These are phyloP conservation scores for Nepenthes alata DNA, from an alignment of 179 eudicot species.

Conservation along the genomic window DNA sequence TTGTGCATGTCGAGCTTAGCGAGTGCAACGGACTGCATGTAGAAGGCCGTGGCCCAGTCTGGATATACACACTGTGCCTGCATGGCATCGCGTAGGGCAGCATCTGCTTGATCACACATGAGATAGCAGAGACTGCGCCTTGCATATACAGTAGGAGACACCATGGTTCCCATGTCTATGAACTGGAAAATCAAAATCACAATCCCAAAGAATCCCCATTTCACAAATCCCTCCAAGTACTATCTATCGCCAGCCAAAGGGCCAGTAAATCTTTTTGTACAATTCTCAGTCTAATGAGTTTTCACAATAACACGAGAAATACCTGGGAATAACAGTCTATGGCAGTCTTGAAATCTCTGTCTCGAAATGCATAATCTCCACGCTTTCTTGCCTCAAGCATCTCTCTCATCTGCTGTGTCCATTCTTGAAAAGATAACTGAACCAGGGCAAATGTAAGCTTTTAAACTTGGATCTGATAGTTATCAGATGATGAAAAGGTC, in stretches of 20 bases:
- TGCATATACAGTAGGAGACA: conserved; percentile 79
- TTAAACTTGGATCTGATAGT: too few relatives aligned
- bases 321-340: conserved; percentile 58
- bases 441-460: conserved; percentile 4
- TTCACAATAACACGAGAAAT: not conserved
- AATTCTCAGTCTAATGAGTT: not conserved
- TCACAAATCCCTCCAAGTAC: not conserved
- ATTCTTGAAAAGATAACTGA: conserved; percentile 61
- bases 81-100: conserved; percentile 92
- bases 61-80: conserved; percentile 79
- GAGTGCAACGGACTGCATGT: conserved; percentile 90
- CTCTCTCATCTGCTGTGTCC: conserved; percentile 65
- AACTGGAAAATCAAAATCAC: conserved; percentile 36
- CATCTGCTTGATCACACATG: conserved; percentile 80
- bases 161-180: conserved; percentile 74
- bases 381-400: conserved; percentile 61
- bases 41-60: conserved; percentile 93
- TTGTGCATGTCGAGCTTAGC: conserved; percentile 88
- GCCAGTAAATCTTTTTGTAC: not conserved
- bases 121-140: conserved; percentile 75
- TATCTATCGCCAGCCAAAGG: too few relatives aligned
- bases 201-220: not conserved
- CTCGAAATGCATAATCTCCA: conserved; percentile 54
- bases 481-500: not conserved
- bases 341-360: conserved; percentile 48